phyloP scores from a whole-genome alignment of 2,329 filamentous ascomycete species.

The Alternaria metachromatica region DNA sequence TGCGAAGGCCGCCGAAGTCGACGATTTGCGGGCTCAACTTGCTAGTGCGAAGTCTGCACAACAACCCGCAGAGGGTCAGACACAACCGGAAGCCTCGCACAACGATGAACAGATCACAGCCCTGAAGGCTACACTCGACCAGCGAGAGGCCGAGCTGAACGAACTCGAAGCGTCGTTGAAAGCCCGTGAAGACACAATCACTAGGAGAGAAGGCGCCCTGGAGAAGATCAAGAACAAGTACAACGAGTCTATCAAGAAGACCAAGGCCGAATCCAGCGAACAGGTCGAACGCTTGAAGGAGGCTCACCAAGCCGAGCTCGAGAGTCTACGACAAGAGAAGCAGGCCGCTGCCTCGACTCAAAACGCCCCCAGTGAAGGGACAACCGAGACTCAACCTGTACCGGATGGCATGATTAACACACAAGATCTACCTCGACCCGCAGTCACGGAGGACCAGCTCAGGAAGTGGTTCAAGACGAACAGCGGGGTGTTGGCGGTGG shows the following conservation, averaged over 20 bases:
- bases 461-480: conserved; percentile 17
- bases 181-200: conserved; percentile 23
- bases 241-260: conserved; percentile 69
- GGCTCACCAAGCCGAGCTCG: conserved; percentile 47
- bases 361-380: conserved; percentile 8
- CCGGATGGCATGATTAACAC: conserved; percentile 30
- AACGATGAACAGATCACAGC: conserved; percentile 53
- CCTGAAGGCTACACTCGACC: conserved; percentile 42
- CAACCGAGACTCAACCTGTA: background rate
- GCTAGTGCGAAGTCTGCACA: conserved; percentile 26
- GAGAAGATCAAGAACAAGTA: conserved; percentile 58
- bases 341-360: background rate
- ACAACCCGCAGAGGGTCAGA: conserved; percentile 4
- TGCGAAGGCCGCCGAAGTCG: conserved; percentile 54
- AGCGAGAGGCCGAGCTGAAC: conserved; percentile 34
- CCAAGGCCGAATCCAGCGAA: conserved; percentile 25
- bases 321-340: conserved; percentile 30
- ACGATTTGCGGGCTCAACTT: conserved; percentile 51
- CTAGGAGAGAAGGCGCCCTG: conserved; percentile 32
- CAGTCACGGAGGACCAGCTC: conserved; percentile 15
- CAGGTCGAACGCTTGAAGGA: conserved; percentile 54
- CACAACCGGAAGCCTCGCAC: conserved; percentile 53
- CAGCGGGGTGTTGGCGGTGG: conserved; percentile 5
- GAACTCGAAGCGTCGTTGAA: conserved; percentile 56
- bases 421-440: conserved; percentile 22